Evolutionary conservation across 306 rosid species (phyloP), one percentile per base, ranked within the genome.

Genomic region (Inga laurina): DNA sequence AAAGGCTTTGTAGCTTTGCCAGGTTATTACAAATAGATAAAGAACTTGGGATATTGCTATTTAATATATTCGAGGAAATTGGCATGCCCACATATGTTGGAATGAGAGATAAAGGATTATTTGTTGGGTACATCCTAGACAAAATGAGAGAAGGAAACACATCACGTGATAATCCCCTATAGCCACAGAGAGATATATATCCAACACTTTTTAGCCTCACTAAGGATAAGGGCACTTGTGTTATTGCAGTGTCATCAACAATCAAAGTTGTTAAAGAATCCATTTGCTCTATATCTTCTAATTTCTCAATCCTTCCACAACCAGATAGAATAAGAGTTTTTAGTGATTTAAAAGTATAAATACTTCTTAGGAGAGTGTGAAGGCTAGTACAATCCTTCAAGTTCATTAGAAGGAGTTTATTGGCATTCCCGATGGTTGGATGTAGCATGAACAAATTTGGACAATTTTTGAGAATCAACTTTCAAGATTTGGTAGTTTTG

Each of bases 111-210:
- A 73, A 49, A 2, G 65, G 24, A 52, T 3, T 39, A 32, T 76
- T 82, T 43, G 35, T 79, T 48, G 90, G 90, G 59, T 80, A 85
- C 43, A 72, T 78, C 82, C 86, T 79, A 32, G 86, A 88, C 77
- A 61, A 44, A 37, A 87, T 16, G 2, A 52, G 43, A 37, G 82
- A 80, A 79, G 90, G 82, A 32, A 76, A 22, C n/a, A 76, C 69
- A 70, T 87, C 67, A 1, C 43, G 76, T 6, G 88, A 27, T 11
- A 59, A 73, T 57, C 88, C 84, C 78, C 82, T 78, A 66, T 69
- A 76, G 10, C 91, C 88, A 46, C 91, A 76, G 27, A 62, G 37
- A 4, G 68, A 62, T 27, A 62, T 4, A 62, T 62, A 62, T 24
- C 68, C 68, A 62, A 62, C 4, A 7, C 34, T 62, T 62, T 27